These are phyloP conservation scores for Chimonanthus salicifolius DNA, from an alignment of 164 flowering plant genomes.

Conservation along the genomic window DNA sequence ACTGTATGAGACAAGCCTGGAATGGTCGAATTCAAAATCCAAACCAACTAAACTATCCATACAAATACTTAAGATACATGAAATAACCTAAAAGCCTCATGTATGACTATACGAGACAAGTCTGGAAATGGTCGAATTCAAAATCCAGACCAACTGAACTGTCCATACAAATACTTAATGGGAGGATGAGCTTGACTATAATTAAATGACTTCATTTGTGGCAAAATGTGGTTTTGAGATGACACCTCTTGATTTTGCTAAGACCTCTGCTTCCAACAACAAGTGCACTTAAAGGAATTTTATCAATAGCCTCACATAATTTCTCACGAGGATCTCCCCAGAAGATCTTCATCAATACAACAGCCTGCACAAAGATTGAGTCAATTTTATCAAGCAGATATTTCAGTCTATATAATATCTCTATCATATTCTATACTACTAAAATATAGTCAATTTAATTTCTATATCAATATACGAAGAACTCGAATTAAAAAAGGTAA, in stretches of 20 bases:
- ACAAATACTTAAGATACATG: too few species aligned
- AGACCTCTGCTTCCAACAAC: slow-evolving; percentile 87
- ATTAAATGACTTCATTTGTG: background rate
- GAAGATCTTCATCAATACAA: slow-evolving; percentile 64
- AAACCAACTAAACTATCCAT: too few species aligned
- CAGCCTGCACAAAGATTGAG: slow-evolving; percentile 32
- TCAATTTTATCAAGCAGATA: too few species aligned
- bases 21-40: background rate
- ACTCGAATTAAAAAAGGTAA: too few species aligned
- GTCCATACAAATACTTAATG: too few species aligned
- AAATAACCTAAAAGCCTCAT: too few species aligned
- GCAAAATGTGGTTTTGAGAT: background rate
- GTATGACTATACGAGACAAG: background rate
- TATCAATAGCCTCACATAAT: slow-evolving; percentile 70
- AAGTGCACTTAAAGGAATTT: slow-evolving; percentile 58
- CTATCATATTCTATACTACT: too few species aligned
- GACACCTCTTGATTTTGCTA: slow-evolving; percentile 64
- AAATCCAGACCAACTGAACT: too few species aligned
- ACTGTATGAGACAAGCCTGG: background rate
- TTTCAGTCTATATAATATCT: too few species aligned
- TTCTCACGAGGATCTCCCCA: slow-evolving; percentile 95
- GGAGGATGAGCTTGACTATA: background rate
- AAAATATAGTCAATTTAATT: too few species aligned
- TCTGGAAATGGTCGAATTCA: background rate
- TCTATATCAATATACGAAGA: too few species aligned